Evolutionary conservation across 2,329 filamentous ascomycete genomes (phyloP), one percentile per base, ranked within the genome.

Genomic region (Remersonia thermophila): DNA sequence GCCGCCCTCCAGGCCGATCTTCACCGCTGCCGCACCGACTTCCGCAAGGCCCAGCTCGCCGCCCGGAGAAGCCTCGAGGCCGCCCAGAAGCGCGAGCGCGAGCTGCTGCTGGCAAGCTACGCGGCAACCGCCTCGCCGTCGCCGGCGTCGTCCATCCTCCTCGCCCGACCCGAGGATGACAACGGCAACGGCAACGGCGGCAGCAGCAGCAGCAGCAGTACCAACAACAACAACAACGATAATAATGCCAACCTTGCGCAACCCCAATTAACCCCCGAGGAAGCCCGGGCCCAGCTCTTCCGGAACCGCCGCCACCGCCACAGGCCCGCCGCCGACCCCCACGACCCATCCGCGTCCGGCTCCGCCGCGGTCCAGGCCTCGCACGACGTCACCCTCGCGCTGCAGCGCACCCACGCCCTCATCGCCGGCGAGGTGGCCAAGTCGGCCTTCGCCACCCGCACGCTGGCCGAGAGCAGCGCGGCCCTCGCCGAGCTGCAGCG

Each of bases 371-470:
- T 85, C 11, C 75, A 77, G 43, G 82, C 89, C 1, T 83, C 83
- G 23, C 77, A 71, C 47, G 84, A 93, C 62, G 82, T 96, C 36
- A 96, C 89, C 3, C 67, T 77, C 33, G 83, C 86, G 2, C 69
- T 98, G 35, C 73, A 85, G 42, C 71, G 86, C 42, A 93, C 89
- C 5, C 87, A 96, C 59, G 76, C 83, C 43, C 71, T 93, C 51
- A 87, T 96, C 65, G 77, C 83, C 45, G 69, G 76, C 4, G 87
- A 95, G 64, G 73, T 98, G 7, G 76, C 80, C 32, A 79, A 85
- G 41, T 93, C 84, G 47, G 79, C 83, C 50, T 96, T 93, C 54
- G 89, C 89, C 13, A 80, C 91, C 50, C 80, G 93, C 57, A 93
- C 86, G 1, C 69, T 98, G 49, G 77, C 80, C 42, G 79, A 91